Base-by-base conservation (phyloP, 2,329 filamentous ascomycete species). In the Penicillium sp. region DNA sequence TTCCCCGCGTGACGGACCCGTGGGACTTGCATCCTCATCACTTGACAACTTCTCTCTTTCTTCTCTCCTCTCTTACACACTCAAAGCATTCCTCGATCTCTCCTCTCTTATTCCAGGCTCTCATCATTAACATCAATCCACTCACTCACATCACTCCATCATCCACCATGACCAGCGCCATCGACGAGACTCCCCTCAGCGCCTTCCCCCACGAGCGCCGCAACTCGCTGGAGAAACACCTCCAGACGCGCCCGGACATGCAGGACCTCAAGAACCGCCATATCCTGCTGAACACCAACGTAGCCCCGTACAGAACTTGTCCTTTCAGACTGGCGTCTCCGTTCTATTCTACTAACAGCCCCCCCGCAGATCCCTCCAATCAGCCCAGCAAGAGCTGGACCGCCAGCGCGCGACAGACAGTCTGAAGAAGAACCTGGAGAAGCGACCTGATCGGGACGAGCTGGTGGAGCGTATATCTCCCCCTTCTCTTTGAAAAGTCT, bases 211-310 rank as follows among this genome's bases (percentile, higher is more conserved):
- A 81, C 64, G 79, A 82, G 63, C 81, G 81, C 45, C 79, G 82
- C 54, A 88, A 91, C 80, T 91, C 89, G 4, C 82, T 92, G 12
- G 88, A 91, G 76, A 86, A 88, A 69, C 86, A 90, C 70, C 82
- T 92, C 55, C 84, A 88, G 73, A 86, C 88, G 68, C 89, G 91
- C 42, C 90, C 90, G 25, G 86, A 83, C 51, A 71, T 76, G 14
- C 81, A 89, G 71, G 88, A 90, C 62, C 78, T 90, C 61, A 90
- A 88, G 77, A 84, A 89, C 65, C 79, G 86, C 62, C 85, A 90
- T 70, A 90, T 90, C 63, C 75, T 90, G 54, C 80, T 89, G 4
- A 84, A 89, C 68, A 89, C 86, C 2, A 87, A 81, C 68, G 85
- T 86, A 65, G 88, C 88, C 47, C 88, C 88, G 83, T 89, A 79